These are phyloP conservation scores for Mycena maculata DNA, from an alignment of 768 basidiomycete species.

Conservation along the genomic window DNA sequence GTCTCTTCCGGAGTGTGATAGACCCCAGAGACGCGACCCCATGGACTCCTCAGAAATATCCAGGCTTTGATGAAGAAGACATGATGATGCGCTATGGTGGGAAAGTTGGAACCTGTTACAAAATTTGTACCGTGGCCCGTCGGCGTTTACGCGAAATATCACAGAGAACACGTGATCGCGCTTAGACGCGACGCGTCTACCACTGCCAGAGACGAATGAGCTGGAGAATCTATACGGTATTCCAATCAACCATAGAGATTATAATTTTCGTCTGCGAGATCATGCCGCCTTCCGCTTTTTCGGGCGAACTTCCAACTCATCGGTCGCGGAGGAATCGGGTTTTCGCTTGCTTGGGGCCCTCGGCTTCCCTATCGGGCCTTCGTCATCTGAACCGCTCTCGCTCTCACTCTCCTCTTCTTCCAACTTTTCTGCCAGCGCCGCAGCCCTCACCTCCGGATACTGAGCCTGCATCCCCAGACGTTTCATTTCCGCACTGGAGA, in stretches of 20 bases:
- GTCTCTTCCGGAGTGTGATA: constrained; percentile 7
- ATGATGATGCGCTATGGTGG: background rate
- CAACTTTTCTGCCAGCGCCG: constrained; percentile 10
- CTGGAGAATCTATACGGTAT: constrained; percentile 3
- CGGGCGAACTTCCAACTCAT: constrained; percentile 8
- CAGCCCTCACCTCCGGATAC: constrained; percentile 30
- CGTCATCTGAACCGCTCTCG: constrained; percentile 23
- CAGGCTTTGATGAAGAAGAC: background rate
- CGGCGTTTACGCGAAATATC: no score
- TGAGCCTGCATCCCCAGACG: constrained; percentile 29
- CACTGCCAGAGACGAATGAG: background rate
- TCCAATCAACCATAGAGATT: background rate
- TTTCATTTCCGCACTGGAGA: constrained; percentile 26
- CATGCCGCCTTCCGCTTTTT: constrained; percentile 22
- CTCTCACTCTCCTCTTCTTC: constrained; percentile 20
- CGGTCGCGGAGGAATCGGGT: constrained; percentile 8
- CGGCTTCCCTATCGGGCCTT: constrained; percentile 3
- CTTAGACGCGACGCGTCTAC: background rate
- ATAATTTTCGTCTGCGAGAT: background rate
- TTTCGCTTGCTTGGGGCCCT: constrained; percentile 25
- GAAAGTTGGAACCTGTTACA: background rate
- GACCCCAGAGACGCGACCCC: background rate
- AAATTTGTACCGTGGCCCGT: background rate
- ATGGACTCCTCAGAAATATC: constrained; percentile 3
- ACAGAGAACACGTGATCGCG: no score